Percentiles rank a stretch among this genome's conserved stretches.
Evolutionary conservation across 2,329 filamentous ascomycete species (phyloP).

Genomic region (Talaromyces albobiverticillius): DNA sequence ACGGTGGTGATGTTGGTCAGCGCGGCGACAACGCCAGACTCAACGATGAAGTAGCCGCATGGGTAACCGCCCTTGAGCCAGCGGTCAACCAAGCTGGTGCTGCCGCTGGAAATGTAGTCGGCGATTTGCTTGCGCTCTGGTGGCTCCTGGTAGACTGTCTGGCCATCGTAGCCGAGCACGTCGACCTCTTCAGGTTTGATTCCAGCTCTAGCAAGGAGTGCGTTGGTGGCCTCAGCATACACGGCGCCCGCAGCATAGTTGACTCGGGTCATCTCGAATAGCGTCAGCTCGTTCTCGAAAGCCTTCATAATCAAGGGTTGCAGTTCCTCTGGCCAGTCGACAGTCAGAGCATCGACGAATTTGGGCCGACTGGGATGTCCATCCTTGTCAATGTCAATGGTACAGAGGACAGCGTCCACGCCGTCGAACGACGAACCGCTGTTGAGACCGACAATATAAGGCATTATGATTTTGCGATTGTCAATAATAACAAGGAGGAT

Average conservation of each 20-base stretch:
- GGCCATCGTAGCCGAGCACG: slow-evolving; percentile 30
- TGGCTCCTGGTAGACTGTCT: slow-evolving; percentile 32
- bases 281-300: slow-evolving; percentile 26
- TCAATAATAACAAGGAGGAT: no score
- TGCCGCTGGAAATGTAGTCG: slow-evolving; percentile 20
- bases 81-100: slow-evolving; percentile 23
- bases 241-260: slow-evolving; percentile 29
- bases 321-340: slow-evolving; percentile 29
- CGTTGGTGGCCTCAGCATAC: slow-evolving; percentile 28
- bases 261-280: slow-evolving; percentile 28
- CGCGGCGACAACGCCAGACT: slow-evolving; percentile 30
- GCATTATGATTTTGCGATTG: slow-evolving; percentile 20
- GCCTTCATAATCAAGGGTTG: slow-evolving; percentile 24
- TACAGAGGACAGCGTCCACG: slow-evolving; percentile 29
- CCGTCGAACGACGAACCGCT: slow-evolving; percentile 31
- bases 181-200: slow-evolving; percentile 25
- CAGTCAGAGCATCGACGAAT: slow-evolving; percentile 26
- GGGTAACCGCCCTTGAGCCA: slow-evolving; percentile 28
- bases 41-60: slow-evolving; percentile 29
- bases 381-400: slow-evolving; percentile 25
- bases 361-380: slow-evolving; percentile 26
- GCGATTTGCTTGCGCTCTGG: slow-evolving; percentile 21
- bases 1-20: slow-evolving; percentile 28
- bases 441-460: slow-evolving; percentile 30
- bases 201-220: slow-evolving; percentile 19